Evolutionary conservation across 768 basidiomycete species (phyloP).

Genomic region (Mycena floridula): DNA sequence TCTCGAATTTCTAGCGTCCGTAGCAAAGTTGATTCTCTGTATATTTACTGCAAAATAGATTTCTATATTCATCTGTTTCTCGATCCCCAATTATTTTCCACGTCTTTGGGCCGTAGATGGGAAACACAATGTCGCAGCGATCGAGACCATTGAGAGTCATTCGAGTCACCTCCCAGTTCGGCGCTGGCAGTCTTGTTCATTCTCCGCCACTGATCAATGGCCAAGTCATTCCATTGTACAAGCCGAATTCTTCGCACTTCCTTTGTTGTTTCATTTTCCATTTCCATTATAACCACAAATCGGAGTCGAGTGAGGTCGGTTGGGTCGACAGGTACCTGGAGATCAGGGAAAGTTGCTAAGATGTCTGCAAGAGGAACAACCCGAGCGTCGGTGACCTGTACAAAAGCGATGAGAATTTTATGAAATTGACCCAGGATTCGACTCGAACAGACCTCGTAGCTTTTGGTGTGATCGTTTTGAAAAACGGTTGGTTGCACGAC

Average conservation of each 20-base stretch:
- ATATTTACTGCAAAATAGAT: background rate
- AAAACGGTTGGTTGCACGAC: background rate
- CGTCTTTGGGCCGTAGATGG: background rate
- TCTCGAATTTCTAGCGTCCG: no score
- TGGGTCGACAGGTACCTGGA: background rate
- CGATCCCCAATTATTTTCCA: background rate
- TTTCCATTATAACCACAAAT: background rate
- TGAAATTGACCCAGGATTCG: background rate
- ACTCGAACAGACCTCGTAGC: background rate
- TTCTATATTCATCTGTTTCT: background rate
- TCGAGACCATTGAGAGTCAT: no score
- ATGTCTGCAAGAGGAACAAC: background rate
- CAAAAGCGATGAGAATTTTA: no score
- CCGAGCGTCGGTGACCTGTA: background rate
- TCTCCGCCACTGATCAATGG: background rate
- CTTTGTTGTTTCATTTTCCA: background rate
- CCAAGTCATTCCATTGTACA: background rate
- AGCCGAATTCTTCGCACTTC: background rate
- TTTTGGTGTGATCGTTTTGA: background rate
- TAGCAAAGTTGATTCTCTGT: no score
- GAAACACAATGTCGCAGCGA: no score
- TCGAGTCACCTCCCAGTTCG: no score
- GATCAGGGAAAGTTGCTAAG: background rate
- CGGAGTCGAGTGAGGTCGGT: background rate
- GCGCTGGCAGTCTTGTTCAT: no score